Evolutionary conservation across 169 alveolate genomes (phyloP), one percentile per base, ranked within the genome.

Genomic region (Cytauxzoon felis): DNA sequence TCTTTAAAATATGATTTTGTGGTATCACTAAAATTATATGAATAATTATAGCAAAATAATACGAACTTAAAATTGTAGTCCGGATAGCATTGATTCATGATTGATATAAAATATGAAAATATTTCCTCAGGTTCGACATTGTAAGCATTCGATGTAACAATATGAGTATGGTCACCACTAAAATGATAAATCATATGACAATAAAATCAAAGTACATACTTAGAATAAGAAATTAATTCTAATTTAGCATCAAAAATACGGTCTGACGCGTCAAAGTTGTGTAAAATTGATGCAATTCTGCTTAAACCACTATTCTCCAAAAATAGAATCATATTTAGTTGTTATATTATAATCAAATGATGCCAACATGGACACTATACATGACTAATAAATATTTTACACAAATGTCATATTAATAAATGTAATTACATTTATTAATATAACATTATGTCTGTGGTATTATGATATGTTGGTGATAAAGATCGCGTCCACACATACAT

Each of bases 21-120:
- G 38, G 81, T 48, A 51, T 73, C 63, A 23, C 83, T 73, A 40
- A 23, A 61, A 5, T 16, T 5, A 13, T 21, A 6, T 50, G 16
- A 51, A 19, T 18, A 43, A 13, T 2, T 18, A 27, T 21, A n/a
- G 16, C 24, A 26, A 27, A 19, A 1, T 24, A 33, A 0, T 66
- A 66, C 13, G 26, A 50, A 73, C 80, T 82, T 80, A 61, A 86
- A 86, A 52, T 73, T 79, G 70, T 86, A 86, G 78, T 86, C 91
- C 11, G 88, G 89, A 60, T 80, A 86, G 58, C 87, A 78, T 63
- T 86, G 75, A 62, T 86, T 75, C 67, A 76, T 53, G n/a, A 66
- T 36, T 27, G 47, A 40, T 29, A 51, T 41, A 57, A 76, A 66
- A 48, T 65, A 57, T 3, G 65, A 19, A 13, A 45, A 42, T 40